Evolutionary conservation across 2,329 filamentous ascomycete species (phyloP).

Genomic region (Colletotrichum sp.): DNA sequence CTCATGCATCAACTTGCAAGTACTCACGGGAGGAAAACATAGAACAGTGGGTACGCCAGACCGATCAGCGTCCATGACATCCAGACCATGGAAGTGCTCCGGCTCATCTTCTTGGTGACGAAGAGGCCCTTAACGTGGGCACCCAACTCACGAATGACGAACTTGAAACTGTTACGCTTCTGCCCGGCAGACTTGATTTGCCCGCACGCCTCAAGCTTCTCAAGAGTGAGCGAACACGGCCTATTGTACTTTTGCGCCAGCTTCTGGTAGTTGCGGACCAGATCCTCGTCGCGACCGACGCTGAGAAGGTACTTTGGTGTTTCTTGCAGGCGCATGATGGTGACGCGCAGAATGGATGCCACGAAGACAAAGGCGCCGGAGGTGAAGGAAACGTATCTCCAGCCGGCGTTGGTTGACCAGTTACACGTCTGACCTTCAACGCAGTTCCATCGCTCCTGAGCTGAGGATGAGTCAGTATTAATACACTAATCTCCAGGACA

Average conservation of each 20-base stretch:
- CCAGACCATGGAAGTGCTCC: conserved; percentile 71
- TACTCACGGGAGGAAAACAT: conserved; percentile 70
- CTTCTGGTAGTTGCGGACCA: conserved; percentile 46
- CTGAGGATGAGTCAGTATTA: conserved; percentile 22
- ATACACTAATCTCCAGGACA: background rate
- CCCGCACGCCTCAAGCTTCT: conserved; percentile 50
- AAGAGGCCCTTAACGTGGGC: conserved; percentile 71
- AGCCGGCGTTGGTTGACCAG: conserved; percentile 51
- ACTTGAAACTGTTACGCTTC: background rate
- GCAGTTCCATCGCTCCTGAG: conserved; percentile 47
- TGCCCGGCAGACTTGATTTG: conserved; percentile 39
- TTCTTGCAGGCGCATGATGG: conserved; percentile 60
- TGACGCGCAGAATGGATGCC: conserved; percentile 58
- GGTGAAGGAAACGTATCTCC: conserved; percentile 54
- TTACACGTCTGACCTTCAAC: conserved; percentile 41
- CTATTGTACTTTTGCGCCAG: conserved; percentile 44
- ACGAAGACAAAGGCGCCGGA: conserved; percentile 48
- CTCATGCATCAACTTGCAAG: background rate
- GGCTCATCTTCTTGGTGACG: conserved; percentile 60
- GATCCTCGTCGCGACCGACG: conserved; percentile 53
- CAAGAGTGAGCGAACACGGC: conserved; percentile 42
- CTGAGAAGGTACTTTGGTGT: conserved; percentile 65
- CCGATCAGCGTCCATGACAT: conserved; percentile 74
- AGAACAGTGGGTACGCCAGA: conserved; percentile 76
- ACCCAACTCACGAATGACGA: conserved; percentile 1